phyloP scores from a whole-genome alignment of 176 grass and related monocot genomes.

The Saccharum spontaneum region DNA sequence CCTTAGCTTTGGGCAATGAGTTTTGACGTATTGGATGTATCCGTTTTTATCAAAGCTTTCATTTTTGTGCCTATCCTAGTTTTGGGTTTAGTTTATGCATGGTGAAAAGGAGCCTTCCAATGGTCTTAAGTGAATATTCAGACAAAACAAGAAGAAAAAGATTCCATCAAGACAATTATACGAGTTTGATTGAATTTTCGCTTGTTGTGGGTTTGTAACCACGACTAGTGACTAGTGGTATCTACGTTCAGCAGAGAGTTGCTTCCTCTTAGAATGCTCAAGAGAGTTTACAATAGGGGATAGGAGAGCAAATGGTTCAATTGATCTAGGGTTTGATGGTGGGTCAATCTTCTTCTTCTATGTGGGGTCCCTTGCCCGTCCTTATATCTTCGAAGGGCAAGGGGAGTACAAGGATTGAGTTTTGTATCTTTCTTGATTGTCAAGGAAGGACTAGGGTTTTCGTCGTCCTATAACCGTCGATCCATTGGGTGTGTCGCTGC shows the following conservation, averaged over 20 bases:
- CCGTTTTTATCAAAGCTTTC: neutral
- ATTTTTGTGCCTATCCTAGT: neutral
- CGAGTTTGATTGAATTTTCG: neutral
- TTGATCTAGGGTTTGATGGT: neutral
- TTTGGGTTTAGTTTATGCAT: neutral
- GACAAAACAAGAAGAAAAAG: neutral
- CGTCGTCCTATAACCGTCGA: too few relatives aligned
- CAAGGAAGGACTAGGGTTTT: too few relatives aligned
- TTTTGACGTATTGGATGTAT: neutral
- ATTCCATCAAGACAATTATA: neutral
- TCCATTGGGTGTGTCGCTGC: too few relatives aligned
- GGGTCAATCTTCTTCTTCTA: too few relatives aligned
- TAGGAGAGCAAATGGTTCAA: too few relatives aligned
- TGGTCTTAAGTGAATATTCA: neutral
- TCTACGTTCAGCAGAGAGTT: too few relatives aligned
- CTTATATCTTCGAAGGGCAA: neutral
- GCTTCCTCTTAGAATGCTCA: too few relatives aligned
- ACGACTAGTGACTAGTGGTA: neutral
- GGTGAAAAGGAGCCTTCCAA: neutral
- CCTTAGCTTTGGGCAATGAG: neutral
- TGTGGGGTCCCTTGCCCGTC: too few relatives aligned
- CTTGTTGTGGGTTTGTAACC: neutral
- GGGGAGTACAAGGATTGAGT: too few relatives aligned
- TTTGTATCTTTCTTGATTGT: too few relatives aligned
- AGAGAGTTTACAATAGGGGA: too few relatives aligned